Evolutionary conservation across 345 rosid genomes (phyloP), one percentile per base, ranked within the genome.

Genomic region (Eucalyptus pauciflora): DNA sequence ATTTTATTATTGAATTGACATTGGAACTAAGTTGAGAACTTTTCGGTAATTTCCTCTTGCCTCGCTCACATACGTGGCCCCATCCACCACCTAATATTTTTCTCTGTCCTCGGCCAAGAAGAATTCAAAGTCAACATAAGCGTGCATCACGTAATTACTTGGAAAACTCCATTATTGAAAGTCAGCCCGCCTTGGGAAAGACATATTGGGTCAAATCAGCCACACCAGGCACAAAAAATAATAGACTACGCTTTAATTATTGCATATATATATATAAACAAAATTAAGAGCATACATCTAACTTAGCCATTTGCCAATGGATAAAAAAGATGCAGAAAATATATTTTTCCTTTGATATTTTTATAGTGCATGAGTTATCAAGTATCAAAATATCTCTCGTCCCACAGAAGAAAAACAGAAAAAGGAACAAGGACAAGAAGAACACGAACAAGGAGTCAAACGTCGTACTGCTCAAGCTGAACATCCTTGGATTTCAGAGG

Each of bases 401-500:
- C 15, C 83, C 48, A 33, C 27, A 3, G 4, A 10, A 18, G 22
- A 8, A 16, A 5, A 76, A 20, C 2, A 20, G 13, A 41, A 20
- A 49, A 6, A 12, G 18, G 43, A 16, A 29, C 17, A 27, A 33
- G 5, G 27, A 62, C 4, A 87, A 18, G 20, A 52, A 56, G 62
- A 56, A 60, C 43, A 88, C 60, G 54, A 37, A 24, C 14, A 3
- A 7, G 10, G 85, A 51, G 33, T 89, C 88, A 89, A 80, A 87
- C 41, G 22, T 60, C 43, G 50, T 80, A 60, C 3, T 90, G 88
- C 81, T 94, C 92, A 5, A 93, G 91, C 92, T 94, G 96, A 81
- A 94, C 92, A 90, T 94, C 96, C 91, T 91, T 93, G 76, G 94
- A 89, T 88, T 91, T 94, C 76, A 94, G 89, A 45, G 94, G 95